Percentiles rank a stretch among this genome's conserved stretches.
These are phyloP conservation scores for Aristolochia fimbriata DNA, from an alignment of 164 flowering plant genomes.

Conservation along the genomic window DNA sequence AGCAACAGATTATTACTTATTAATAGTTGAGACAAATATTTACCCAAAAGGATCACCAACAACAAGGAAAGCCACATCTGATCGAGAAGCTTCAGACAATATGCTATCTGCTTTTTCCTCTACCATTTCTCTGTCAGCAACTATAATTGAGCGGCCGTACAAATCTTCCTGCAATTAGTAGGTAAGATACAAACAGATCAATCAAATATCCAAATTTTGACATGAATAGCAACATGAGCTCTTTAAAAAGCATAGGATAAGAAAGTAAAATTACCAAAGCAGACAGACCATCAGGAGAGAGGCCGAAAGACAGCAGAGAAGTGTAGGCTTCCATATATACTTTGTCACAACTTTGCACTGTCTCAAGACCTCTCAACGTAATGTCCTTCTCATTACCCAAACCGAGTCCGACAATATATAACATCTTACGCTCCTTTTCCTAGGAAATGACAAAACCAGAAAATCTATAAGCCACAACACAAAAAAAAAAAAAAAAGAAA, in stretches of 20 bases:
- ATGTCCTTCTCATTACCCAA: conserved; percentile 84
- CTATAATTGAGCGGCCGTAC: conserved; percentile 52
- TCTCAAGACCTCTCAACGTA: conserved; percentile 72
- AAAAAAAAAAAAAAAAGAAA: too few species aligned
- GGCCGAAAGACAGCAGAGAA: conserved; percentile 79
- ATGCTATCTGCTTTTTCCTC: conserved; percentile 75
- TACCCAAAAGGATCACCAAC: conserved; percentile 99
- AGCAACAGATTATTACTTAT: background rate
- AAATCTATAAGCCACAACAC: too few species aligned
- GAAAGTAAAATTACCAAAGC: conserved; percentile 36
- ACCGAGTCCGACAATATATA: conserved; percentile 78
- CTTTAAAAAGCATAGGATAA: background rate
- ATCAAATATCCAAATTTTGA: background rate
- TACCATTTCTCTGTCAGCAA: conserved; percentile 87
- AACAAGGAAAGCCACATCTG: conserved; percentile 83
- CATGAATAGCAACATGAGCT: background rate
- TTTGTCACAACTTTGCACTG: conserved; percentile 61
- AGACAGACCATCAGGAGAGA: conserved; percentile 63
- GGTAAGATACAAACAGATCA: background rate
- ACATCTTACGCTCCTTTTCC: conserved; percentile 21
- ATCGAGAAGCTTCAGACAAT: conserved; percentile 42
- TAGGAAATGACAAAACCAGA: too few species aligned
- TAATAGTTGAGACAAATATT: background rate
- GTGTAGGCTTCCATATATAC: conserved; percentile 86
- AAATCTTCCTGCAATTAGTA: conserved; percentile 40